Evolutionary conservation across 2,329 filamentous ascomycete species (phyloP).

Genomic region (Colletotrichum sojae): DNA sequence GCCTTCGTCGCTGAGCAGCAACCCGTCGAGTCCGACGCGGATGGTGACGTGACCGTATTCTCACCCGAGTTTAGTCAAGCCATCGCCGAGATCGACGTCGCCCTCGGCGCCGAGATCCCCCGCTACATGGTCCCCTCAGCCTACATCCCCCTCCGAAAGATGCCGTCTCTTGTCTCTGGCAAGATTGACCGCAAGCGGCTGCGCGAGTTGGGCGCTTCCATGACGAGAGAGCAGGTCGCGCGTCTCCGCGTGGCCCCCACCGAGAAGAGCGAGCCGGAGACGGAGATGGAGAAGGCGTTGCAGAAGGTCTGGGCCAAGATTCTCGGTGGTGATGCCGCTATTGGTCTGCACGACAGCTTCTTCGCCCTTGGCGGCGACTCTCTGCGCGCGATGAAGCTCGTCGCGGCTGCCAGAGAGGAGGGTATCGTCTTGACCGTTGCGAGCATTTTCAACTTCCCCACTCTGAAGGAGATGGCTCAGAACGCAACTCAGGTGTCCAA

Average conservation of each 20-base stretch:
- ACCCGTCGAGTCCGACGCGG: constrained; percentile 42
- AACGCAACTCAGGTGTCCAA: constrained; percentile 48
- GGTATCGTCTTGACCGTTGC: constrained; percentile 60
- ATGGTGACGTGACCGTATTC: constrained; percentile 46
- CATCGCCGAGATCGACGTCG: constrained; percentile 49
- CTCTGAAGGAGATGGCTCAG: constrained; percentile 59
- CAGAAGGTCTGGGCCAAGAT: constrained; percentile 55
- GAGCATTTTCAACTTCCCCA: constrained; percentile 61
- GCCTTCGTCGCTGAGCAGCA: constrained; percentile 58
- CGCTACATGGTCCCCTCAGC: constrained; percentile 65
- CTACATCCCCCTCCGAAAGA: constrained; percentile 60
- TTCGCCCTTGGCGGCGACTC: constrained; percentile 66
- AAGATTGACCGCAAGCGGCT: constrained; percentile 65
- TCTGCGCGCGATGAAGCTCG: constrained; percentile 65
- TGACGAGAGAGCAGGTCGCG: constrained; percentile 58
- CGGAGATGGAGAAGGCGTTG: constrained; percentile 54
- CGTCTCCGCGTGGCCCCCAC: constrained; percentile 49
- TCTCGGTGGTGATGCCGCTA: constrained; percentile 51
- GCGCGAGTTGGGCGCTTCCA: constrained; percentile 58
- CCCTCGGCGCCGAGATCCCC: constrained; percentile 53
- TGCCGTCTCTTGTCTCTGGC: constrained; percentile 63
- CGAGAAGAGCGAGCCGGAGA: constrained; percentile 54
- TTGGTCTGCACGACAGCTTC: constrained; percentile 60
- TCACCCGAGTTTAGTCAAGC: constrained; percentile 51
- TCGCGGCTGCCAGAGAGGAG: constrained; percentile 57